phyloP scores from a whole-genome alignment of 805 yeast genomes.

The Yamadazyma akitaensis region DNA sequence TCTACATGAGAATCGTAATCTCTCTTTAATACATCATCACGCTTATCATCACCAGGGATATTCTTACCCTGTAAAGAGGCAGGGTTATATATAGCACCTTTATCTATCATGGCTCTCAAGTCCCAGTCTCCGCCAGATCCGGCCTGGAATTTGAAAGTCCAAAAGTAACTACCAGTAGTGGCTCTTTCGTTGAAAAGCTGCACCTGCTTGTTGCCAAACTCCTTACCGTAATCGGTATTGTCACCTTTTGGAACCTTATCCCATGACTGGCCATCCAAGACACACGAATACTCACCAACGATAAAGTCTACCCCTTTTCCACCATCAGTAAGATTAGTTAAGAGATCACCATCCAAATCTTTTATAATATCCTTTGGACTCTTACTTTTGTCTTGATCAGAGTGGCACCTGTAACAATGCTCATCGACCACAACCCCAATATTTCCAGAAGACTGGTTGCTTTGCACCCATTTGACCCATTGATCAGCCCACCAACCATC shows the following conservation, averaged over 20 bases:
- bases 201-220: slow-evolving; percentile 60
- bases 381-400: slow-evolving; percentile 67
- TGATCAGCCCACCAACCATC: slow-evolving; percentile 93
- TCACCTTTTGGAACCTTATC: slow-evolving; percentile 37
- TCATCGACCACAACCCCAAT: slow-evolving; percentile 75
- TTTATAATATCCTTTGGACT: slow-evolving; percentile 59
- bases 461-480: slow-evolving; percentile 66
- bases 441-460: slow-evolving; percentile 32
- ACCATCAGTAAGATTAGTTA: slow-evolving; percentile 46
- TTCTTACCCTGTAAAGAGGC: slow-evolving; percentile 19
- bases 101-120: slow-evolving; percentile 67
- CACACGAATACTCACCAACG: slow-evolving; percentile 91
- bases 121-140: slow-evolving; percentile 99
- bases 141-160: slow-evolving; percentile 84
- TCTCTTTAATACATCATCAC: slow-evolving; percentile 36
- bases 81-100: slow-evolving; percentile 44
- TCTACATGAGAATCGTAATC: slow-evolving; percentile 47
- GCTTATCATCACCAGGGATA: slow-evolving; percentile 39
- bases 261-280: slow-evolving; percentile 78
- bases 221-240: slow-evolving; percentile 52
- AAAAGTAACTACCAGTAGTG: slow-evolving; percentile 73
- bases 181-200: slow-evolving; percentile 51
- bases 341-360: slow-evolving; percentile 50
- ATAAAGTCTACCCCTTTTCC: slow-evolving; percentile 59
- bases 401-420: slow-evolving; percentile 84